Conservation (phyloP, 1,139 yeast species). For the Geotrichum bryndzae region DNA sequence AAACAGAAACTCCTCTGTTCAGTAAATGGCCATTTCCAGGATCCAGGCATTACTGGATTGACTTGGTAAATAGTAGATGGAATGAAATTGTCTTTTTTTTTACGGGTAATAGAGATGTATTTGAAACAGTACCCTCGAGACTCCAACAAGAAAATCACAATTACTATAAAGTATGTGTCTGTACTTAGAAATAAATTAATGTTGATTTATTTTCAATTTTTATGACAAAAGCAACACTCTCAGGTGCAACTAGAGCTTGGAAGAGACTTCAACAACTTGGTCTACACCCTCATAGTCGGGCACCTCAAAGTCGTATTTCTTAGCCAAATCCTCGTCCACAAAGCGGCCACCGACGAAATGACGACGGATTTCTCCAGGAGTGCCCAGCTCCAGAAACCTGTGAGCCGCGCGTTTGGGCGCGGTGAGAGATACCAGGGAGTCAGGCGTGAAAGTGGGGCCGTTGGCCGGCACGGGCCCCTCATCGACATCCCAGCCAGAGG, state of each 20-base stretch:
- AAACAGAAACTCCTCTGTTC: no score
- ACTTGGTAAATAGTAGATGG: no score
- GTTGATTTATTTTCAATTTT: no score
- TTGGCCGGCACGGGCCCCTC: constrained; percentile 59
- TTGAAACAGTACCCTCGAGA: no score
- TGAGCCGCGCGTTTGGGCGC: constrained; percentile 88
- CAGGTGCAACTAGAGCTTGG: background rate
- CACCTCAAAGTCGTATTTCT: constrained; percentile 61
- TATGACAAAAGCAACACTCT: background rate
- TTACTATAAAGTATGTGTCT: no score
- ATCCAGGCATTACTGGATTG: no score
- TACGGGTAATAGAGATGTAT: no score
- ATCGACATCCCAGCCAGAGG: constrained; percentile 97
- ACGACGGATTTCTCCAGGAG: constrained; percentile 16
- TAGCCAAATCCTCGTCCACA: constrained; percentile 58
- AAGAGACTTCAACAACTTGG: constrained; percentile 39
- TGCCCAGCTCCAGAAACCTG: constrained; percentile 37
- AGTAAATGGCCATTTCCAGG: no score
- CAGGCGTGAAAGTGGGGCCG: constrained; percentile 44
- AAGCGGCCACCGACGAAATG: constrained; percentile 93
- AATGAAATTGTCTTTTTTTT: no score
- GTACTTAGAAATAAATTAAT: no score
- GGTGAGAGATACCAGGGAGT: constrained; percentile 71
- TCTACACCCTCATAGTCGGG: constrained; percentile 50
- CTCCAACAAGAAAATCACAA: no score